A percentile compares a stretch with the other conserved stretches of the same genome.
Conservation (phyloP, 345 rosid species). For the Passiflora organensis region DNA sequence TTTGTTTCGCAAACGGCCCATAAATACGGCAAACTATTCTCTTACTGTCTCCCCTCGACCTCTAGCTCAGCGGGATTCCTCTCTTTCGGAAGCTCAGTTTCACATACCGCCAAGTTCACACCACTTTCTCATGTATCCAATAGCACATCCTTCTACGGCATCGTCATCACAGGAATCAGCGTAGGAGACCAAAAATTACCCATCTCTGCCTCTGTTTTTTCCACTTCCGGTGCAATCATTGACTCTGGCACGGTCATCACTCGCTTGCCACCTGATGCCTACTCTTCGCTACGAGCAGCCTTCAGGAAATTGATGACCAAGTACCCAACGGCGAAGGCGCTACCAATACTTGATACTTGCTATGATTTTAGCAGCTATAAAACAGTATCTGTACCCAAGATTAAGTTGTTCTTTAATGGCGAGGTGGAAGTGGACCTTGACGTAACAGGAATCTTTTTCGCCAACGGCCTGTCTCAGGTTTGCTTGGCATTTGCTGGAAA, state of each 20-base stretch:
- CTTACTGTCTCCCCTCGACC: constrained; percentile 82
- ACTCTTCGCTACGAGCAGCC: constrained; percentile 8
- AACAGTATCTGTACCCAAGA: constrained; percentile 1
- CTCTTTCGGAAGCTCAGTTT: constrained; percentile 36
- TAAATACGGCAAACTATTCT: constrained; percentile 60
- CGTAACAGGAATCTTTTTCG: constrained; percentile 8
- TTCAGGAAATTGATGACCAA: constrained; percentile 15
- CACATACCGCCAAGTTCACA: constrained; percentile 48
- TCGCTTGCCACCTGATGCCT: constrained; percentile 25
- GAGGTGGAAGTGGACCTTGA: constrained; percentile 12
- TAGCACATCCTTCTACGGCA: constrained; percentile 54
- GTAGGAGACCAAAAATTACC: constrained; percentile 49
- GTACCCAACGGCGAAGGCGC: constrained; percentile 10
- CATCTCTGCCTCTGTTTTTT: constrained; percentile 43
- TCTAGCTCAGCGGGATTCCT: constrained; percentile 63
- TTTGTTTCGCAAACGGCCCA: constrained; percentile 58
- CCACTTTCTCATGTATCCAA: constrained; percentile 38
- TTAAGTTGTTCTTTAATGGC: constrained; percentile 13
- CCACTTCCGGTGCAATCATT: constrained; percentile 34
- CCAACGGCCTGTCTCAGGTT: not conserved
- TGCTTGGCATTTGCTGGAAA: constrained; percentile 22
- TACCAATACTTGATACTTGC: constrained; percentile 25
- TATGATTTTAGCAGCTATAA: constrained; percentile 18
- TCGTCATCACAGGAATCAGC: constrained; percentile 45
- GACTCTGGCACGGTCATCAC: constrained; percentile 34